Evolutionary conservation across 805 yeast genomes (phyloP).

Genomic region (Monosporozyma servazzii): DNA sequence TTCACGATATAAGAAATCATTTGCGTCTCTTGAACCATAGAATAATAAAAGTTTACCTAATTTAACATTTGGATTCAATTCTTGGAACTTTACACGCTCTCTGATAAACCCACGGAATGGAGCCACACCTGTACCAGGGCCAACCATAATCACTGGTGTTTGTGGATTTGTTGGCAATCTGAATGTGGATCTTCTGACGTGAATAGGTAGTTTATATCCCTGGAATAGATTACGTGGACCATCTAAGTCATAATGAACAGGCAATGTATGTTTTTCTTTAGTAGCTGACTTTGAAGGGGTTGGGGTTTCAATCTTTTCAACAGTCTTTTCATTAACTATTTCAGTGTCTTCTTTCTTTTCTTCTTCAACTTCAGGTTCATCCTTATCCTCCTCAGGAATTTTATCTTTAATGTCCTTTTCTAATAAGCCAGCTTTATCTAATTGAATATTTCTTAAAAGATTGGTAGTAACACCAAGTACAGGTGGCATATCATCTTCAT

Average conservation of each 20-base stretch:
- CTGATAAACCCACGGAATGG: slow-evolving; percentile 93
- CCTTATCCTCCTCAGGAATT: background rate
- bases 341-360: background rate
- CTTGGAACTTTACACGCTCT: slow-evolving; percentile 61
- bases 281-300: background rate
- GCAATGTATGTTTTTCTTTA: slow-evolving; percentile 16
- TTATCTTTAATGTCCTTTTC: background rate
- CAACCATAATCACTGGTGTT: slow-evolving; percentile 86
- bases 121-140: slow-evolving; percentile 98
- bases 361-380: background rate
- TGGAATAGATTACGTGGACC: slow-evolving; percentile 64
- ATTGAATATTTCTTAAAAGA: slow-evolving; percentile 63
- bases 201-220: slow-evolving; percentile 66
- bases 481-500: slow-evolving; percentile 15
- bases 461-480: slow-evolving; percentile 81
- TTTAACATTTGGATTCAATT: slow-evolving; percentile 27
- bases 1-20: slow-evolving; percentile 78
- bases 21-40: slow-evolving; percentile 80
- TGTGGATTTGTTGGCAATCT: slow-evolving; percentile 82
- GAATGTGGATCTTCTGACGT: slow-evolving; percentile 89
- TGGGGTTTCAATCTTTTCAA: background rate
- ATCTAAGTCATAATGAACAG: slow-evolving; percentile 55
- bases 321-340: background rate
- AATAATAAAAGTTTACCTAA: slow-evolving; percentile 72
- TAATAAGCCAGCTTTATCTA: slow-evolving; percentile 10